Conservation (phyloP, 192 early-diverging fungal species). For the Coemansia furcata region DNA sequence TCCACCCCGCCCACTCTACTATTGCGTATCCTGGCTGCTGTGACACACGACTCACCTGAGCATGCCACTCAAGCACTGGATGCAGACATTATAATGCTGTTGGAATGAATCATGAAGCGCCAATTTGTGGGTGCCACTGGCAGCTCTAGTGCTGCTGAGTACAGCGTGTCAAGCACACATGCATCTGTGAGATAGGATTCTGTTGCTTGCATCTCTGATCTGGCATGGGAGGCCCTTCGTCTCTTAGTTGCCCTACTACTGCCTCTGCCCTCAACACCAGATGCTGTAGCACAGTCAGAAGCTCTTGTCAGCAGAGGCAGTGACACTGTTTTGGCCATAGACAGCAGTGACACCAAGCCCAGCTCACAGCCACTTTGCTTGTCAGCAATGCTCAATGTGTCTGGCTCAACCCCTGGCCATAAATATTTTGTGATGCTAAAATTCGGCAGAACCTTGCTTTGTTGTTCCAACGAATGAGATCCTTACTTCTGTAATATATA, state of each 20-base stretch:
- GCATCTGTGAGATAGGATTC: not conserved
- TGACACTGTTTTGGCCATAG: not conserved
- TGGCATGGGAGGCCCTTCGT: constrained; percentile 28
- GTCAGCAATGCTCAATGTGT: constrained; percentile 1
- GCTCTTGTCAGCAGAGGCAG: not conserved
- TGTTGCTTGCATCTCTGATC: constrained; percentile 14
- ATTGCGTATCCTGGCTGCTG: constrained; percentile 21
- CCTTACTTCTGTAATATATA: too few species aligned
- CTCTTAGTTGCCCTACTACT: constrained; percentile 24
- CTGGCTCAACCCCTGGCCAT: too few species aligned
- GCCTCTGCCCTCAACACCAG: constrained; percentile 10
- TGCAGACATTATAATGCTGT: constrained; percentile 3
- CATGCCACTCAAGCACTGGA: constrained; percentile 23
- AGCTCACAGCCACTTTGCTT: not conserved
- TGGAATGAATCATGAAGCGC: constrained; percentile 12
- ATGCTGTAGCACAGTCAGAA: not conserved
- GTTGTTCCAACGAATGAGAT: too few species aligned
- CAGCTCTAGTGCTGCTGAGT: not conserved
- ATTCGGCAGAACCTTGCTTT: too few species aligned
- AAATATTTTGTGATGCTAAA: too few species aligned
- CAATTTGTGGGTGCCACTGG: not conserved
- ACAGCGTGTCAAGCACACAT: not conserved
- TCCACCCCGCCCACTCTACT: constrained; percentile 11
- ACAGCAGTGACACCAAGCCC: not conserved
- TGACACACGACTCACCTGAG: constrained; percentile 13